A percentile compares a stretch with the other conserved stretches of the same genome.
Conservation (phyloP, 2,329 filamentous ascomycete genomes). For the Colletotrichum phormii region DNA sequence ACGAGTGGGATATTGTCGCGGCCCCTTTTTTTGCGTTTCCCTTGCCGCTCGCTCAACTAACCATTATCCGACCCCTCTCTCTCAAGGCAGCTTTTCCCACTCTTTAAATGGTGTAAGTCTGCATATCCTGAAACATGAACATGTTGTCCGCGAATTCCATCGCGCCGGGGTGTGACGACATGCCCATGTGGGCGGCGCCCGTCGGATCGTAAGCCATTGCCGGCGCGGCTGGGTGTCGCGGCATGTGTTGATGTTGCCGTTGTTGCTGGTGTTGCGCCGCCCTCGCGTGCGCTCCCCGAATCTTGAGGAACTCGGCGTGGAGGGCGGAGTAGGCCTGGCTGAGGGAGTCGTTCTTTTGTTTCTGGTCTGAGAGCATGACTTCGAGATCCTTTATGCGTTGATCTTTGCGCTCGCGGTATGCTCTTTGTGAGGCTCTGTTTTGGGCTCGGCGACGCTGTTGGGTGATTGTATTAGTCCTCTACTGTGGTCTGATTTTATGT, state of each 20-base stretch:
- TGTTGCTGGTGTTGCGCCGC: conserved; percentile 8
- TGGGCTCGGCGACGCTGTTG: conserved; percentile 46
- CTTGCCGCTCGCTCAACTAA: conserved; percentile 4
- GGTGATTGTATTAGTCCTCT: conserved; percentile 14
- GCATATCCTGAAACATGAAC: conserved; percentile 46
- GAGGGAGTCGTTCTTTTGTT: conserved; percentile 66
- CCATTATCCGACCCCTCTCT: neutral
- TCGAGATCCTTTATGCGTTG: conserved; percentile 75
- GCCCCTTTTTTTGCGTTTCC: conserved; percentile 1
- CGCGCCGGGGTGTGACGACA: conserved; percentile 36
- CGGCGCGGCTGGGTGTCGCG: conserved; percentile 28
- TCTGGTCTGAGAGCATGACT: conserved; percentile 63
- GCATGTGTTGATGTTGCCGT: conserved; percentile 22
- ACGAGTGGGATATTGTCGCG: neutral
- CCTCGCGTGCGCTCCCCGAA: conserved; percentile 40
- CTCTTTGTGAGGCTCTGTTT: conserved; percentile 47
- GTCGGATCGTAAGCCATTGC: conserved; percentile 31
- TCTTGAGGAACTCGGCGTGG: conserved; percentile 56
- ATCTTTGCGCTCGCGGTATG: conserved; percentile 52
- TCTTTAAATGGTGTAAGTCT: conserved; percentile 38
- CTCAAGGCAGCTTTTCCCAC: conserved; percentile 4
- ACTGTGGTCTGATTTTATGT: neutral
- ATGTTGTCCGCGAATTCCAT: conserved; percentile 44
- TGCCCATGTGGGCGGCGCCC: conserved; percentile 24
- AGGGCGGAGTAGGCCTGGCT: conserved; percentile 64